Conservation (phyloP, 73 alveolate species). For the Paramecium pentaurelia region DNA sequence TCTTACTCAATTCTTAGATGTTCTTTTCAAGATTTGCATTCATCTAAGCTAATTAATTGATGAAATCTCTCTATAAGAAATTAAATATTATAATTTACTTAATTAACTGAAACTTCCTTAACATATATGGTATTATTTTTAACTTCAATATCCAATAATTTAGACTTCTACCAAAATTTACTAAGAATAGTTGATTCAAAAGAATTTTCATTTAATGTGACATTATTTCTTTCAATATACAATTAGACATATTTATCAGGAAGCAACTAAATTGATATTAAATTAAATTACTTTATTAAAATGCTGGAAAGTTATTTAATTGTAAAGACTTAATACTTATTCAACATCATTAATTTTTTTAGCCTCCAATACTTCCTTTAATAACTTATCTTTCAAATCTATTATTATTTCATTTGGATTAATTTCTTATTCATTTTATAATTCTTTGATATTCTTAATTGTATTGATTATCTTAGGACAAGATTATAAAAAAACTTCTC, state of each 20-base stretch:
- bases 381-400: not conserved
- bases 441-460: not conserved
- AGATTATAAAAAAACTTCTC: not conserved
- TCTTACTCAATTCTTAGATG: not conserved
- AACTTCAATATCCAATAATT: not conserved
- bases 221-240: not conserved
- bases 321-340: not conserved
- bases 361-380: not conserved
- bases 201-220: not conserved
- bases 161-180: slow-evolving; percentile 18
- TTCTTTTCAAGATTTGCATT: not conserved
- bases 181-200: not conserved
- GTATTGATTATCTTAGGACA: slow-evolving; percentile 28
- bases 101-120: not conserved
- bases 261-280: not conserved
- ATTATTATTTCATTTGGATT: not conserved
- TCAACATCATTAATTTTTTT: slow-evolving; percentile 5
- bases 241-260: not conserved
- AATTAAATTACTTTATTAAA: not conserved
- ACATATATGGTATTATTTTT: not conserved
- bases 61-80: not conserved
- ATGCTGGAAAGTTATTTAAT: not conserved
- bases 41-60: not conserved
- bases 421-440: not conserved
- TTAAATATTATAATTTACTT: not conserved